A percentile compares a stretch with the other conserved stretches of the same genome.
Conservation (phyloP, 2,329 filamentous ascomycete genomes). For the Fusarium annulatum region DNA sequence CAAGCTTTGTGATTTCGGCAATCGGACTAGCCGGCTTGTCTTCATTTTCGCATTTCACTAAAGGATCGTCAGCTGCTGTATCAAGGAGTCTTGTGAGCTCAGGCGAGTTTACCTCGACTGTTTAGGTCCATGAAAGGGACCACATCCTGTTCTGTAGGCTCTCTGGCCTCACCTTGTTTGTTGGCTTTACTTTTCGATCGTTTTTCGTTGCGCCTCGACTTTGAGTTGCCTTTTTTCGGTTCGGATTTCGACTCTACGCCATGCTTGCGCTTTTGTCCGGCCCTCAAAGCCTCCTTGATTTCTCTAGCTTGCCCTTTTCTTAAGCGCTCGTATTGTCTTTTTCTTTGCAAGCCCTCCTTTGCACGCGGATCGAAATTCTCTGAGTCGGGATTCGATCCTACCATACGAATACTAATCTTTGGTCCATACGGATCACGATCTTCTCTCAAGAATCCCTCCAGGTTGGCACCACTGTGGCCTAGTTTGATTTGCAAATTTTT, state of each 20-base stretch:
- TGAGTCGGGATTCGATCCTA: constrained; percentile 55
- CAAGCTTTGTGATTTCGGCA: constrained; percentile 54
- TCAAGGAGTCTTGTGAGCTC: not conserved
- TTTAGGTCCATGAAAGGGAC: constrained; percentile 48
- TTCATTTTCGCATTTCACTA: constrained; percentile 60
- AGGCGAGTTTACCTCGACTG: constrained; percentile 41
- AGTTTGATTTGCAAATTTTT: constrained; percentile 78
- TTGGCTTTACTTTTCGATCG: constrained; percentile 26
- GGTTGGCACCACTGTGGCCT: constrained; percentile 60
- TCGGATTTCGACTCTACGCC: constrained; percentile 41
- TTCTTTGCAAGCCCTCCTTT: constrained; percentile 70
- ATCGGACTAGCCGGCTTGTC: constrained; percentile 52
- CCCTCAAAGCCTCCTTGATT: constrained; percentile 51
- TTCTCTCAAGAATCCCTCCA: constrained; percentile 79
- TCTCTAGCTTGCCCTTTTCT: constrained; percentile 55
- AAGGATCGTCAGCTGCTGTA: constrained; percentile 11
- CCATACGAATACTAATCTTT: constrained; percentile 68
- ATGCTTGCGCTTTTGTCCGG: constrained; percentile 54
- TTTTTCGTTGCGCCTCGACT: constrained; percentile 34
- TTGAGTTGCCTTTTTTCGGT: constrained; percentile 44
- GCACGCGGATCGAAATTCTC: constrained; percentile 61
- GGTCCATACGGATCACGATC: constrained; percentile 59
- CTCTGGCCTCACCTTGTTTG: constrained; percentile 3
- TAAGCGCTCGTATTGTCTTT: constrained; percentile 70
- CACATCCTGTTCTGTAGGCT: constrained; percentile 40